Evolutionary conservation across 2,329 filamentous ascomycete genomes (phyloP), one percentile per base, ranked within the genome.

Genomic region (Capronia americana): DNA sequence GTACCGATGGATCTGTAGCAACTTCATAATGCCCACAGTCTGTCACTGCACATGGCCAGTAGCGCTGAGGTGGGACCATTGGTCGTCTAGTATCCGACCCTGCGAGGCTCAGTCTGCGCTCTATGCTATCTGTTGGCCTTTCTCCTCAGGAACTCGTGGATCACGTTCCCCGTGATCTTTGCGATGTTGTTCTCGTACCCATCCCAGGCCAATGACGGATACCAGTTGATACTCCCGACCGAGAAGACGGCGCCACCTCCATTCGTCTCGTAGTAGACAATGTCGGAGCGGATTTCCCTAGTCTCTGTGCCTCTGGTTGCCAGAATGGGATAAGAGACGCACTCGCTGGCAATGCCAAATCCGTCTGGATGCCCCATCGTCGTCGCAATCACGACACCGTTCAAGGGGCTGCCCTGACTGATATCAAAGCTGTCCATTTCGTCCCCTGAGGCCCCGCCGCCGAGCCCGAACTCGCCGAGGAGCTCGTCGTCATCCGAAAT

Each of bases 381-480:
- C 10, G 72, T 70, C 24, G 73, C 73, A 28, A 77, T 48, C 12
- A 77, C 57, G 2, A 75, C 64, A 2, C 72, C 68, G 59, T 75
- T 74, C 2, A 50, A 23, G 1, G 77, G 76, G 12, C 74, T 76
- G 1, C 76, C 76, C 17, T 76, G 69, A 7, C 51, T 63, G 56
- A 72, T 72, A 56, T 79, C 77, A n/a, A 76, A 64, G 5, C 75
- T 70, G 66, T 78, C 77, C 54, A 78, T 75, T 66, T 79, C 77
- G 51, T 79, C 76, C 14, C 76, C 76, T 51, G 70, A 73, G 10
- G 75, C 75, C 7, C 34, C 34, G 14, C 34, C 34, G 7, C 34
- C 34, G 34, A 41, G 34, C 7, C 34, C 34, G 34, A 41, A 41
- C 34, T 41, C 34, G 34, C 34, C 34, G 34, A 41, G 7, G 34